Evolutionary conservation across 805 yeast species (phyloP), one percentile per base, ranked within the genome.

Genomic region (Lachancea fermentati): DNA sequence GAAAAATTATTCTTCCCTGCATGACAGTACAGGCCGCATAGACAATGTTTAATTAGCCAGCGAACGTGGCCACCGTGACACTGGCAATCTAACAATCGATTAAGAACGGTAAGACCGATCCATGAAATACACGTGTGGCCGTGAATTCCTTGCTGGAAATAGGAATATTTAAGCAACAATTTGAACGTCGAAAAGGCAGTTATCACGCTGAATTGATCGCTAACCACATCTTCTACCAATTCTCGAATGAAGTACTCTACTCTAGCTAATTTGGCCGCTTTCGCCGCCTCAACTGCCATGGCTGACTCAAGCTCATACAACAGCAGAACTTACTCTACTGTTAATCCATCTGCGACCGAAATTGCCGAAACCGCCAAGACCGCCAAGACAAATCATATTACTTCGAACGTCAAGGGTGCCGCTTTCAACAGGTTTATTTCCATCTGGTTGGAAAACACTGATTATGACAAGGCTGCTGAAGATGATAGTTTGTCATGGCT

Each of bases 401-500:
- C 67, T 19, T 56, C 68, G 12, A 48, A 58, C 41, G 72, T 71
- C 25, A 41, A 48, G 14, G 76, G 76, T 45, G 46, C 53, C 12
- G 63, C 55, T 17, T 68, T 67, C 50, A 63, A 69, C 52, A 63
- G 72, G 40, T 55, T 69, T 39, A 56, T 59, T 39, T 60, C 63
- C 50, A 68, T 74, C 48, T 74, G 73, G 69, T 65, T 74, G 46
- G 78, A 73, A 60, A 71, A 71, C 59, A 73, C 76, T 39, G 70
- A 72, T 60, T 72, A 56, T 56, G 72, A 69, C 50, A 73, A 73
- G 50, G 78, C 78, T 33, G 65, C 64, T 32, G 67, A 62, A 48
- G 65, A 72, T 52, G 56, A 63, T 6, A 72, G 69, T 39, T 56
- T 74, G 50, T 58, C 62, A 52, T 61, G 63, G 52, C 61, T 73